phyloP scores from a whole-genome alignment of 2,329 filamentous ascomycete genomes.

The Diaporthe citriasiana region DNA sequence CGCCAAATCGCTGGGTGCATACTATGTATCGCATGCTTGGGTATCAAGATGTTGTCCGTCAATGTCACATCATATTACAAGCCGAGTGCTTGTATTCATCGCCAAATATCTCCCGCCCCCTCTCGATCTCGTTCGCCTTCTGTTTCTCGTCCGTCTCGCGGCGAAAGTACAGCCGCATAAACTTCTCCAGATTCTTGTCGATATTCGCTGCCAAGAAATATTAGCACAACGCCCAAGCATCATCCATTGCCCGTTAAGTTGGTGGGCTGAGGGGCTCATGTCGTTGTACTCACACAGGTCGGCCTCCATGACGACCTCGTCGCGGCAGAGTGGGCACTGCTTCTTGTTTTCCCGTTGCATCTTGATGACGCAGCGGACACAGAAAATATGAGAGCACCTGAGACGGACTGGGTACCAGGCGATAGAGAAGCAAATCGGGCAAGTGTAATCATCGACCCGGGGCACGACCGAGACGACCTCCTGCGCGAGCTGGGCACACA shows the following conservation, averaged over 20 bases:
- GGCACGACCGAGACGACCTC: conserved; percentile 82
- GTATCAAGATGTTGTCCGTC: conserved; percentile 29
- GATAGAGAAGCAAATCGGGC: conserved; percentile 83
- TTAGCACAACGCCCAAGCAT: too few species aligned
- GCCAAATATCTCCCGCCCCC: conserved; percentile 80
- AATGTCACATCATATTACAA: conserved; percentile 55
- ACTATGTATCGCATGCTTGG: conserved; percentile 37
- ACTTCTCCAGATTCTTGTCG: conserved; percentile 76
- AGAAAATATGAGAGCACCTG: conserved; percentile 82
- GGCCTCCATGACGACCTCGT: conserved; percentile 78
- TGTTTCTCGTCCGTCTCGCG: conserved; percentile 77
- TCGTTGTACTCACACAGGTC: conserved; percentile 67
- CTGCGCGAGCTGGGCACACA: conserved; percentile 81
- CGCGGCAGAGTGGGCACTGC: conserved; percentile 82
- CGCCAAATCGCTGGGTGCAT: conserved; percentile 22
- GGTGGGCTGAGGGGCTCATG: background rate
- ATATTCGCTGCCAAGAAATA: conserved; percentile 69
- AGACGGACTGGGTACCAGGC: conserved; percentile 87
- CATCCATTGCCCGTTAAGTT: background rate
- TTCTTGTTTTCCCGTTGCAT: conserved; percentile 79
- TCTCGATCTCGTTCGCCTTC: conserved; percentile 79
- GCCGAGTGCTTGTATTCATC: conserved; percentile 71
- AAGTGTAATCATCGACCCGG: conserved; percentile 86
- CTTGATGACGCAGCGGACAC: conserved; percentile 85
- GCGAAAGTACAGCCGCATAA: conserved; percentile 82